These are phyloP conservation scores for Cucumis sativus DNA, from an alignment of 306 rosid genomes.

Conservation along the genomic window DNA sequence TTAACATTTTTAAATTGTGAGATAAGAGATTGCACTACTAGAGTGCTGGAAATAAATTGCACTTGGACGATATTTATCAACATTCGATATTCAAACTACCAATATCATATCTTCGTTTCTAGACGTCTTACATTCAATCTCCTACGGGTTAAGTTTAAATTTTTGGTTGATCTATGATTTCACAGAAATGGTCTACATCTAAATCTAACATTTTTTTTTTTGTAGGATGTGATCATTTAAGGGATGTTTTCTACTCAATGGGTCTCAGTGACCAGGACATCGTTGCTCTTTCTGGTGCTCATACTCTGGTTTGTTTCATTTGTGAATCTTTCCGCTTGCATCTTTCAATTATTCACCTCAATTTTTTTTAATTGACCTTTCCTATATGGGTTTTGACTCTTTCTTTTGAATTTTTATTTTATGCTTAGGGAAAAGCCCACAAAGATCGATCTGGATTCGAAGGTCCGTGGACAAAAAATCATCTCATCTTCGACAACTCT, in stretches of 20 bases:
- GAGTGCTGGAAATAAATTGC: background rate
- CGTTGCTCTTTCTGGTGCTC: conserved; percentile 58
- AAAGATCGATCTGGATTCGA: conserved; percentile 61
- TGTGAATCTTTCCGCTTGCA: background rate
- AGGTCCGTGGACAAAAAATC: conserved; percentile 54
- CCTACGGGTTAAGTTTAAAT: no score
- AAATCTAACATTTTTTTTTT: background rate
- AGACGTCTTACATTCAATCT: no score
- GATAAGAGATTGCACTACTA: background rate
- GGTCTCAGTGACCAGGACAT: conserved; percentile 53
- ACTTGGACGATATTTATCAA: no score
- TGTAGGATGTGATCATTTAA: conserved; percentile 48
- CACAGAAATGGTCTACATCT: background rate
- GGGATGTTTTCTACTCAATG: conserved; percentile 53
- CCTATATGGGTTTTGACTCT: background rate
- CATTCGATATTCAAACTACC: no score
- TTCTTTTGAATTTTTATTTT: background rate
- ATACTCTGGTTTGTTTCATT: conserved; percentile 42
- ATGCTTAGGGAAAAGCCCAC: conserved; percentile 44
- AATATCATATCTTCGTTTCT: no score
- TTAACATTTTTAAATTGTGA: no score
- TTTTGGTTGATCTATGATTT: no score
- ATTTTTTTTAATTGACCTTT: background rate
- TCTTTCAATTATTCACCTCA: background rate
- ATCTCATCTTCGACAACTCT: conserved; percentile 45